Evolutionary conservation across 2,329 filamentous ascomycete species (phyloP).

Genomic region (Clarireedia paspali): DNA sequence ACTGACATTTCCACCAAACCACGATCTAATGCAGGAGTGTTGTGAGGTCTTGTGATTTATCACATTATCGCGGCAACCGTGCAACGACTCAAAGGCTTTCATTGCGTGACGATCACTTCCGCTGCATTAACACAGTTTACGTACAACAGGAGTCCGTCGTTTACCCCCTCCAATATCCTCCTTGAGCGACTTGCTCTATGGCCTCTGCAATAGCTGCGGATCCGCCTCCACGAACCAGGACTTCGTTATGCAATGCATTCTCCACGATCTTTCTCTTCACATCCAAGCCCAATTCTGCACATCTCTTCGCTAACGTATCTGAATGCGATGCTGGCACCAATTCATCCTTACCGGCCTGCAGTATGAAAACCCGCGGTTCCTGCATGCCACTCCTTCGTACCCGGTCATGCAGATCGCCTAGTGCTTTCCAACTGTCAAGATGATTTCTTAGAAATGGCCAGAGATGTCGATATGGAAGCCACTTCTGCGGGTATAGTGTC

Average conservation of each 20-base stretch:
- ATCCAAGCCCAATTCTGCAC: conserved; percentile 39
- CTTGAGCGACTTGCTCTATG: conserved; percentile 24
- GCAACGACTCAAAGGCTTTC: neutral
- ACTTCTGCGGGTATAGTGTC: conserved; percentile 68
- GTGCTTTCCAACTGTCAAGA: conserved; percentile 46
- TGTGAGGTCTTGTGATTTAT: neutral
- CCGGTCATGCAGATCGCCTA: conserved; percentile 35
- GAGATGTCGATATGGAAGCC: conserved; percentile 70
- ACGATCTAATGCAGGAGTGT: neutral
- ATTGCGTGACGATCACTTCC: too few species aligned
- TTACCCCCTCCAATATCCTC: neutral
- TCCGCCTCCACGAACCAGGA: conserved; percentile 40
- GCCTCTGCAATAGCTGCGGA: conserved; percentile 38
- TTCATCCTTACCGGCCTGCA: conserved; percentile 52
- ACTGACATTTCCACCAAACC: too few species aligned
- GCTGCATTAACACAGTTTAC: neutral
- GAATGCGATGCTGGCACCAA: conserved; percentile 47
- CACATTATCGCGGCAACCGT: neutral
- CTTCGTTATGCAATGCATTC: conserved; percentile 50
- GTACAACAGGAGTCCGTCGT: neutral
- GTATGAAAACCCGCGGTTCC: conserved; percentile 32
- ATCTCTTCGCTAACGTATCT: conserved; percentile 38
- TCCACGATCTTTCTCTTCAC: conserved; percentile 38
- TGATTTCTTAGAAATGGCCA: conserved; percentile 65
- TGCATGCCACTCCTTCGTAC: conserved; percentile 20